Percentiles rank a stretch among this genome's conserved stretches.
phyloP scores from a whole-genome alignment of 2,329 filamentous ascomycete genomes.

The Rutstroemia sp. region DNA sequence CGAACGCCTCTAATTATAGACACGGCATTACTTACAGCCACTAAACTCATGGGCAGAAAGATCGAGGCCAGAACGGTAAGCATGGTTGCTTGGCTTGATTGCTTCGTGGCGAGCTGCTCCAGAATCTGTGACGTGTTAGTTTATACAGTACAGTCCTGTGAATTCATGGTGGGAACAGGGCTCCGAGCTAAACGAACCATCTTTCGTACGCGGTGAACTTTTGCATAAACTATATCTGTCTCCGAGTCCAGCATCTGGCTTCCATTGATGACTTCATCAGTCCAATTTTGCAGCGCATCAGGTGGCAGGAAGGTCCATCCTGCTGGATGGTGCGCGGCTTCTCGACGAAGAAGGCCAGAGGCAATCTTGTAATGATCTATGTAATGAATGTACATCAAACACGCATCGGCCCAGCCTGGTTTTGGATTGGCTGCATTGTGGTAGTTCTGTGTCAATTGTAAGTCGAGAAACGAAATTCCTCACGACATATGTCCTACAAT shows the following conservation, averaged over 20 bases:
- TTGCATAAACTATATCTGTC: neutral
- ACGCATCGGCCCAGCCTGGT: neutral
- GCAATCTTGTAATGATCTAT: neutral
- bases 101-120: neutral
- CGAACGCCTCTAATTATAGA: neutral
- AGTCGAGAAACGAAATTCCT: neutral
- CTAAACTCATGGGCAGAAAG: neutral
- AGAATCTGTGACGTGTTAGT: neutral
- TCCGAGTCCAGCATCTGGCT: neutral
- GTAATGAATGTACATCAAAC: neutral
- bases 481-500: neutral
- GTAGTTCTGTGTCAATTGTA: neutral
- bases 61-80: neutral
- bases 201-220: neutral
- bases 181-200: neutral
- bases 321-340: neutral
- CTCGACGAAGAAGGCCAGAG: neutral
- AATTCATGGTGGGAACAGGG: neutral
- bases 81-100: neutral
- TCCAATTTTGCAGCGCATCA: neutral
- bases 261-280: neutral
- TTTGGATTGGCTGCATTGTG: neutral
- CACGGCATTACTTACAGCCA: neutral
- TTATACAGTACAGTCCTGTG: neutral
- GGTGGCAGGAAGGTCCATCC: neutral